Conservation (phyloP, 2,329 filamentous ascomycete genomes). For the Chrysosporium keratinophilum region DNA sequence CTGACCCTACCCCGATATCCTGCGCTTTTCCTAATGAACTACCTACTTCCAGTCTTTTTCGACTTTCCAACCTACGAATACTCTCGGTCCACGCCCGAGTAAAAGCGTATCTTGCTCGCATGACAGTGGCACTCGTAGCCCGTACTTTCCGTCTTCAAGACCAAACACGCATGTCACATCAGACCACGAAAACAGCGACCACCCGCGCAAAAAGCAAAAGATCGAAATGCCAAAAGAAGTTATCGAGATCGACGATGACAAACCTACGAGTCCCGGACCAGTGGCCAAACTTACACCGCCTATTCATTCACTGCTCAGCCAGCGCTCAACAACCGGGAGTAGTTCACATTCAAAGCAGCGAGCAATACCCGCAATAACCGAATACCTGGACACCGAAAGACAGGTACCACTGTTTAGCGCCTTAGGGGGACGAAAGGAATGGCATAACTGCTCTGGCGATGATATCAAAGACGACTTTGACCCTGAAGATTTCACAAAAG, state of each 20-base stretch:
- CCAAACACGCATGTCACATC: neutral
- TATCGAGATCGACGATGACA: neutral
- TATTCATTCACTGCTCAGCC: neutral
- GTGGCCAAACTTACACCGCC: neutral
- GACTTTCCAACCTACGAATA: conserved; percentile 4
- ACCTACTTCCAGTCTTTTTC: conserved; percentile 1
- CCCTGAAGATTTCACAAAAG: conserved; percentile 2
- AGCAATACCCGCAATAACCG: neutral
- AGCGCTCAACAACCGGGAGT: neutral
- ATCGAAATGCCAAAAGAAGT: neutral
- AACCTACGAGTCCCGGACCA: neutral
- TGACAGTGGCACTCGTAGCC: neutral
- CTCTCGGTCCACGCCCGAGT: neutral
- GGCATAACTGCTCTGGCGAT: neutral
- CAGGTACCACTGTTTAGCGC: neutral
- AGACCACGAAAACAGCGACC: conserved; percentile 1
- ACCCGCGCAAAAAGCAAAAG: conserved; percentile 12
- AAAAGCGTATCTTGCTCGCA: neutral
- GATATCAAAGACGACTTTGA: neutral
- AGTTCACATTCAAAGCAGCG: neutral
- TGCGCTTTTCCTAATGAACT: neutral
- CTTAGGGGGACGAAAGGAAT: neutral
- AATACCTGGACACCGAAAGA: conserved; percentile 4
- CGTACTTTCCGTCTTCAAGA: neutral
- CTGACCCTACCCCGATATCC: neutral